Base-by-base conservation (phyloP, 352 stramenopile genomes). In the Phytophthora cryptogea region DNA sequence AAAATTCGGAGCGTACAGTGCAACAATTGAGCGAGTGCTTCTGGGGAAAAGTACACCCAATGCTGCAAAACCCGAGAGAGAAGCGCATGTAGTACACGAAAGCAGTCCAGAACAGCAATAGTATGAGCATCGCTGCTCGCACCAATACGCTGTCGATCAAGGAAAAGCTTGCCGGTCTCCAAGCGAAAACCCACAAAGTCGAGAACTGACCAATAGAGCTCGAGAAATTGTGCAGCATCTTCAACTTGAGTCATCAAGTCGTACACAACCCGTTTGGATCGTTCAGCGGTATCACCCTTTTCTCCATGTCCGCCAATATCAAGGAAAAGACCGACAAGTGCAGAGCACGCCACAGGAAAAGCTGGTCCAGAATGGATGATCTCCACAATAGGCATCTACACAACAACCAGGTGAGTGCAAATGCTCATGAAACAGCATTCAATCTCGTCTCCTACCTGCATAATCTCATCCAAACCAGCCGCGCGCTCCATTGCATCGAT, bases 21-120 rank as follows among this genome's bases (percentile, higher is more conserved):
- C 10, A 84, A 54, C 14, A 84, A 17, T 36, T 63, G 54, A 23
- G 76, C 76, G 4, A 91, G 54, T 35, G 28, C 49, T 33, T 89
- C 82, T 0, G 58, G 1, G 5, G 78, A 59, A 32, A 86, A 77
- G 54, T 91, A 77, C 16, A 86, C 71, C 82, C 82, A 91, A 46
- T 89, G 74, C 11, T 63, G 59, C 10, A 69, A 66, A 0, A 78
- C 31, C 27, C 54, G 63, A 20, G 20, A 52, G n/a, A 89, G 11
- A 17, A 87, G 13, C 2, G 73, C 16, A 10, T 72, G 53, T 4
- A 88, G 16, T 1, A 91, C 39, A 20, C 79, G 77, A 52, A 78
- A 76, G 8, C 69, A 70, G 37, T 89, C 69, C 31, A 80, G 35
- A 1, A 67, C 39, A 17, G 54, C 53, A 17, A 69, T 36, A 2